Percentiles rank a stretch among this genome's conserved stretches.
Evolutionary conservation across 495 filamentous ascomycete genomes (phyloP).

Genomic region (Tuber microsphaerosporum): DNA sequence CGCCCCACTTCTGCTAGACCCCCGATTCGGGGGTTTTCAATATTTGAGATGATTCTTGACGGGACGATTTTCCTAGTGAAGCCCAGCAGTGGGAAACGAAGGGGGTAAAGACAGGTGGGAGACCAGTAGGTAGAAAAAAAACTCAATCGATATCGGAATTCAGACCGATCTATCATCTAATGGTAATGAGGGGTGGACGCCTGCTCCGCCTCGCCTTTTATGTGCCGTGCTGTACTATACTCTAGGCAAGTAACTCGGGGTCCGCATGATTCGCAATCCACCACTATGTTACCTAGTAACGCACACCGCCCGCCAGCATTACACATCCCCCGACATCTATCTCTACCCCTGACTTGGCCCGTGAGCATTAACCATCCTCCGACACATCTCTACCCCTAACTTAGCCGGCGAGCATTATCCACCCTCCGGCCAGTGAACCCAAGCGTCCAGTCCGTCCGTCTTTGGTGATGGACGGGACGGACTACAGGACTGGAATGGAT

Average conservation of each 20-base stretch:
- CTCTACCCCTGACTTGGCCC: too few species aligned
- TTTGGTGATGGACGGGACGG: too few species aligned
- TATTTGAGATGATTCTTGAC: background rate
- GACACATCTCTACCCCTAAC: too few species aligned
- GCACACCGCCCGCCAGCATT: too few species aligned
- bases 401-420: too few species aligned
- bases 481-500: too few species aligned
- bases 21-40: background rate
- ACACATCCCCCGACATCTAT: too few species aligned
- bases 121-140: background rate
- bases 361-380: too few species aligned
- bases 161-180: too few species aligned
- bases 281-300: background rate
- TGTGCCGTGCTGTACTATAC: background rate
- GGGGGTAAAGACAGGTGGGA: background rate
- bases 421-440: too few species aligned
- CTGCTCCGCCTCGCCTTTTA: background rate
- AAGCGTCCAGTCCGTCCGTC: too few species aligned
- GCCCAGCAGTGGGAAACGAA: background rate
- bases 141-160: background rate
- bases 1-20: background rate
- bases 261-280: background rate
- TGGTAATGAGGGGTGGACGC: background rate
- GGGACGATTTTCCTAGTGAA: background rate
- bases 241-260: background rate